These are phyloP conservation scores for Malus hybrid DNA, from an alignment of 331 rosid species.

Conservation along the genomic window DNA sequence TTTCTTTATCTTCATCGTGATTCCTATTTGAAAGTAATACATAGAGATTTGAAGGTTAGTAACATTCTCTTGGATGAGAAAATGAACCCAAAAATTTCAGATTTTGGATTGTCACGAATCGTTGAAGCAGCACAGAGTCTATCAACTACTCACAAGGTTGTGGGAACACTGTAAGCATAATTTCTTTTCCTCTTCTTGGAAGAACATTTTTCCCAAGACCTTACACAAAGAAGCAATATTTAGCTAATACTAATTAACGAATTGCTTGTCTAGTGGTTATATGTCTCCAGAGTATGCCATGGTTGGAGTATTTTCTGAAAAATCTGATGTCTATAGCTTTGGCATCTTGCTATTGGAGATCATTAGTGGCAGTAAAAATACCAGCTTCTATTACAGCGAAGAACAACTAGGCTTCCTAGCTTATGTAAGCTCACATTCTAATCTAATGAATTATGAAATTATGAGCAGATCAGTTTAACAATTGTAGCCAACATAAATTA, in stretches of 20 bases:
- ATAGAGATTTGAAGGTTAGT: constrained; percentile 23
- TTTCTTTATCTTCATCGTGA: constrained; percentile 28
- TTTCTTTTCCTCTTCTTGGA: neutral
- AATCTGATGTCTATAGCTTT: neutral
- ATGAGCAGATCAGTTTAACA: neutral
- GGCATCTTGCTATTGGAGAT: neutral
- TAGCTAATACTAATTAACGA: neutral
- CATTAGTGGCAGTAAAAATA: neutral
- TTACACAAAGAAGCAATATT: too few relatives aligned
- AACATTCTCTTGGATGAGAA: constrained; percentile 29
- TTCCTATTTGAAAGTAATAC: constrained; percentile 2
- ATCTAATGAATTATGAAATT: neutral
- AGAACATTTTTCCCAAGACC: neutral
- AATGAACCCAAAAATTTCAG: constrained; percentile 42
- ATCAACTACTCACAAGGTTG: constrained; percentile 23
- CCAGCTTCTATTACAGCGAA: neutral
- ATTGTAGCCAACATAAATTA: neutral
- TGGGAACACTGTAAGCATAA: constrained; percentile 31
- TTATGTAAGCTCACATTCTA: neutral
- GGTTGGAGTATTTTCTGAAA: neutral
- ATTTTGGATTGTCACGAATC: constrained; percentile 38
- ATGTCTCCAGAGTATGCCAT: neutral
- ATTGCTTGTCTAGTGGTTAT: neutral
- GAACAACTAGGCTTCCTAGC: neutral
- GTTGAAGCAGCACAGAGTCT: constrained; percentile 18